Base-by-base conservation (phyloP, 2,329 filamentous ascomycete genomes). In the Magnaporthiopsis poae region DNA sequence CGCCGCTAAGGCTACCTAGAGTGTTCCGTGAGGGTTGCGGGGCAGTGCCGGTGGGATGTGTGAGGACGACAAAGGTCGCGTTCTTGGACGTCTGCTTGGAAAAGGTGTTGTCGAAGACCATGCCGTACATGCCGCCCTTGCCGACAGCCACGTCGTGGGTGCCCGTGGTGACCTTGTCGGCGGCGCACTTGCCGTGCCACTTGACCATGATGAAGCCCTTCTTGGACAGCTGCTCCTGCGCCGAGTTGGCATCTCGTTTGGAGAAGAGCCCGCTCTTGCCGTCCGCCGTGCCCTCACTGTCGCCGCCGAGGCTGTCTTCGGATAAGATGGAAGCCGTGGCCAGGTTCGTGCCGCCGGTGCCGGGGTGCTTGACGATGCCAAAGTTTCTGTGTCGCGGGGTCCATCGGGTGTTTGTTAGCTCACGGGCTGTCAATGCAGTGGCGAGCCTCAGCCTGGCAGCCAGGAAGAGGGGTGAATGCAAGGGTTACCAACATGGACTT, bases 31-130 rank as follows among this genome's bases (percentile, higher is more conserved):
- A 87, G 21, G 88, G 88, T 73, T 91, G 90, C 0, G 91, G 91
- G 46, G 91, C 86, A 7, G 87, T 85, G 71, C 88, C 90, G 52
- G 92, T 93, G 12, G 94, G 93, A 73, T 98, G 97, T 59, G 92
- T 98, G 75, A 98, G 85, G 65, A 99, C 86, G 52, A 97, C 93
- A 73, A 99, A 91, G 9, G 94, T 98, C 27, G 92, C 92, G 36
- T 90, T 96, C 80, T 99, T 99, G 65, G 93, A 95, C 60, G 90
- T 89, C 76, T 89, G 91, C 79, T 97, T 98, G 68, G 93, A 96
- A 76, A 99, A 99, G 35, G 95, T 99, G 75, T 99, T 99, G 84
- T 99, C 95, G 74, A 99, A 96, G 39, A 98, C 92, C 68, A 99
- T 82, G 67, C 93, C 95, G 75, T 96, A 99, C 86, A 96, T 97